Base-by-base conservation (phyloP, 2,329 filamentous ascomycete species). In the Claviceps capensis region DNA sequence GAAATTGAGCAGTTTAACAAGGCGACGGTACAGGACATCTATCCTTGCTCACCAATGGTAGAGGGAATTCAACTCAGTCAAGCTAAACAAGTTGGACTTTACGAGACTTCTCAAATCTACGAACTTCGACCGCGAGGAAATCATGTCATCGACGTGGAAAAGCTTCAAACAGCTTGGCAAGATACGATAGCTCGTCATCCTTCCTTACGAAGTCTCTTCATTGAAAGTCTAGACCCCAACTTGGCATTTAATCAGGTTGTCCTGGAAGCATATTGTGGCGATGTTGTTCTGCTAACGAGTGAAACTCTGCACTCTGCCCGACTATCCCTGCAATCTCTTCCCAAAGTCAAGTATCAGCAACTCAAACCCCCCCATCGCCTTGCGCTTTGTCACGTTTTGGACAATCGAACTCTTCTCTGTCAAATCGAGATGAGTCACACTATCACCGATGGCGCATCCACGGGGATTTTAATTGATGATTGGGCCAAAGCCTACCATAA, bases 41-140 rank as follows among this genome's bases (percentile, higher is more conserved):
- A 67, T 19, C 68, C 68, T 1, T 68, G 65, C 51, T 67, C 68
- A 0, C 65, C 67, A 0, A 63, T 68, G 54, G 68, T 71, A 44
- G 60, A 62, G 1, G 68, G 67, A 4, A 62, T 71, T 13, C 53
- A 68, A 0, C 53, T 70, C n/a, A 68, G 65, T 23, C 65, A 68
- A 16, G 17, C 46, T 22, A 56, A 53, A 49, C 49, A 49, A 0
- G 13, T 19, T 1, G 53, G 49, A 16, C 50, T 51, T 16, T 63
- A 23, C 56, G 9, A 59, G 55, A 47, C 53, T 48, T n/a, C 58
- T 59, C 53, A 54, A 54, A n/a, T 53, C 52, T 37, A 55, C 57
- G 40, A 53, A 53, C 14, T 62, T 36, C 42, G 60, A 0, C 41
- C 49, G 1, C 44, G 50, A 0, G 23, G 43, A 16, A 22, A 7